Evolutionary conservation across 192 early-diverging fungal species (phyloP), one percentile per base, ranked within the genome.

Genomic region (Coemansia sp.): DNA sequence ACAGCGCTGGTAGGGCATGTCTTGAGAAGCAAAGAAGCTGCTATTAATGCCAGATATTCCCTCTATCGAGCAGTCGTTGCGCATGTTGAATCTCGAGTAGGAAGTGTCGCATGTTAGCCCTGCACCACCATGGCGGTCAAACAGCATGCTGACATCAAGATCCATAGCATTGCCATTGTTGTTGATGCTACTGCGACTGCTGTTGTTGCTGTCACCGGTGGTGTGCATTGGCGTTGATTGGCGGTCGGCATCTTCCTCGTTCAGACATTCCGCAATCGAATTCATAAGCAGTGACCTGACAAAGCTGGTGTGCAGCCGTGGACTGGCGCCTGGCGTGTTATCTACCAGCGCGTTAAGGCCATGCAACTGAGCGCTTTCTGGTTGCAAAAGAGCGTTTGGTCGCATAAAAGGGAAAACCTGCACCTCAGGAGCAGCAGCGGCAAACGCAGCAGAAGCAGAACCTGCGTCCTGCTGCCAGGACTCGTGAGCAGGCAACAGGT

Each of bases 11-110:
- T 29, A 7, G 18, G 60, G 31, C 38, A 69, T 33, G 20, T 82
- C 79, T 45, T 67, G 63, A 6, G 79, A 82, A 2, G 74, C 67
- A 70, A 82, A 82, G 48, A 82, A 67, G 32, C 56, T 67, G 64
- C 74, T 76, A 34, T 60, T 65, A 67, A 82, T 66, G 7, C 57
- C 79, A 34, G 74, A 76, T 2, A 73, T 32, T 4, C 54, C 68
- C 7, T 45, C 56, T 17, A 60, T 48, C 14, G 74, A 68, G 11
- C 12, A 45, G 42, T 31, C 32, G 34, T 71, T 67, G 60, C 30
- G 70, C 11, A 68, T 66, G 71, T 69, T 64, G 38, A 66, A 56
- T 22, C 18, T 25, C 5, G 63, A 48, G 28, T 48, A 31, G 3
- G 38, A 48, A 5, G 42, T 45, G 42, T 45, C 42, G 12, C 33